Conservation (phyloP, 108 stramenopile genomes). For the Chaetoceros tenuissimus region DNA sequence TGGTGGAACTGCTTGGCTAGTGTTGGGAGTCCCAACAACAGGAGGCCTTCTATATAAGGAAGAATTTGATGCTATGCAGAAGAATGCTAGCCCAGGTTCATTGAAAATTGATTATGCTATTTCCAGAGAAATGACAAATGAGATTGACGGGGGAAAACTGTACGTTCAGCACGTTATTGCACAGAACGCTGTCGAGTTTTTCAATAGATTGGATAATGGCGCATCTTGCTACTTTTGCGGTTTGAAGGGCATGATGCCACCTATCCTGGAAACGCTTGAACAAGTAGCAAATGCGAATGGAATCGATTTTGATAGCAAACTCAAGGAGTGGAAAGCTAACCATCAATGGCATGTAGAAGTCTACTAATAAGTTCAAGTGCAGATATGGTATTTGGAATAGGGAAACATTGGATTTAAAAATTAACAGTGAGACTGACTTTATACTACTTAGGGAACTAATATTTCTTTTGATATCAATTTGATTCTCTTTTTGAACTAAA, state of each 20-base stretch:
- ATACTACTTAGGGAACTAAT: too few species aligned
- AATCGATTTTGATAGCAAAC: slow-evolving; percentile 45
- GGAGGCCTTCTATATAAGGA: slow-evolving; percentile 69
- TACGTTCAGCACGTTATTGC: slow-evolving; percentile 77
- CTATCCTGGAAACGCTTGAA: slow-evolving; percentile 69
- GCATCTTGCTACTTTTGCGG: slow-evolving; percentile 85
- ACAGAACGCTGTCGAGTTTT: slow-evolving; percentile 55
- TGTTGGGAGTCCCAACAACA: slow-evolving; percentile 72
- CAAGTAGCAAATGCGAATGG: slow-evolving; percentile 43
- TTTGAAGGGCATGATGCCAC: slow-evolving; percentile 89
- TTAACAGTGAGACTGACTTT: too few species aligned
- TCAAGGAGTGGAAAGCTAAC: slow-evolving; percentile 52
- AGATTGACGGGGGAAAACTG: slow-evolving; percentile 58
- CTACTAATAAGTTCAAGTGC: slow-evolving; percentile 34
- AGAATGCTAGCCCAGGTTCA: slow-evolving; percentile 25
- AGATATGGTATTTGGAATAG: too few species aligned
- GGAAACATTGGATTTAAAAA: too few species aligned
- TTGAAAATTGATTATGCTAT: slow-evolving; percentile 69
- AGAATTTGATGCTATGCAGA: slow-evolving; percentile 68
- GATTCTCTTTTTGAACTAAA: too few species aligned
- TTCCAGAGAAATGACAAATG: slow-evolving; percentile 69
- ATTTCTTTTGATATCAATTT: too few species aligned
- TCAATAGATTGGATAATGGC: slow-evolving; percentile 50
- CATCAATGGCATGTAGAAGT: slow-evolving; percentile 83
- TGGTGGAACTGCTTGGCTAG: slow-evolving; percentile 61